Conservation (phyloP, 352 stramenopile species). For the Blastocystis sp. region DNA sequence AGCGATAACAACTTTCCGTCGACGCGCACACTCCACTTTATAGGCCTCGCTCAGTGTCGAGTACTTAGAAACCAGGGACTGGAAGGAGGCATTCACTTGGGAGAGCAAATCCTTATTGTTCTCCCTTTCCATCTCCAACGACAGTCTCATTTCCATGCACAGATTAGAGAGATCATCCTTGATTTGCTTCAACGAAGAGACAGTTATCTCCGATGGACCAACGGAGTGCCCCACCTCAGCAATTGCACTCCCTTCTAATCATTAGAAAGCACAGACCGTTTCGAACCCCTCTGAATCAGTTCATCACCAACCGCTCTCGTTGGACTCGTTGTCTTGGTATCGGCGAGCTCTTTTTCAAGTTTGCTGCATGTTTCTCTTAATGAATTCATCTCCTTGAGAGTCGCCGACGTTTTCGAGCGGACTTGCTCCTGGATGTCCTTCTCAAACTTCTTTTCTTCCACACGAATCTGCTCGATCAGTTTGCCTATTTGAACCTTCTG, state of each 20-base stretch:
- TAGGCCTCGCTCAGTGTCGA: slow-evolving; percentile 26
- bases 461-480: slow-evolving; percentile 46
- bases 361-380: background rate
- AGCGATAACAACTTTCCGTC: background rate
- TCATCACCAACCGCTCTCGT: background rate
- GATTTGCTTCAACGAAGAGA: background rate
- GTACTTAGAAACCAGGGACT: background rate
- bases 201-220: background rate
- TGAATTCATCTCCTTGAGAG: background rate
- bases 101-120: slow-evolving; percentile 5
- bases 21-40: slow-evolving; percentile 36
- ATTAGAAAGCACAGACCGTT: background rate
- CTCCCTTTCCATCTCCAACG: slow-evolving; percentile 42
- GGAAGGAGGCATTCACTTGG: background rate
- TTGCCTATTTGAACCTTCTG: slow-evolving; percentile 32
- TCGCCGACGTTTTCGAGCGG: background rate
- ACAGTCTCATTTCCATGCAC: slow-evolving; percentile 42
- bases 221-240: background rate
- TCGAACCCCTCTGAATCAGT: background rate
- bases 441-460: slow-evolving; percentile 59
- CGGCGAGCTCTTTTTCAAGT: background rate
- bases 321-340: background rate
- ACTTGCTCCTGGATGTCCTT: slow-evolving; percentile 26
- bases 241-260: background rate
- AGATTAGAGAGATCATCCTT: slow-evolving; percentile 51